Evolutionary conservation across 306 rosid species (phyloP), one percentile per base, ranked within the genome.

Genomic region (Gastrolobium bilobum): DNA sequence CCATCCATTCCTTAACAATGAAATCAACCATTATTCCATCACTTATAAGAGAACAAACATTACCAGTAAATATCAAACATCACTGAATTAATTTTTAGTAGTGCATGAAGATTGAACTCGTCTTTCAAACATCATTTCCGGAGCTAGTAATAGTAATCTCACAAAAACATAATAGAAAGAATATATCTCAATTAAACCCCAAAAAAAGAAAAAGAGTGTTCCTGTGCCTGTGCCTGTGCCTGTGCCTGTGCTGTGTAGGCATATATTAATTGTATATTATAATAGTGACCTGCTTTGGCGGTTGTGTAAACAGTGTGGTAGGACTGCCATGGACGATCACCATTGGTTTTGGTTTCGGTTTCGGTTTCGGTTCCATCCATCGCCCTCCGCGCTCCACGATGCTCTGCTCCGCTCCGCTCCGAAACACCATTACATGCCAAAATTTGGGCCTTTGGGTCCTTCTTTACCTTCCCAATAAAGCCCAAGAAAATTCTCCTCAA

Each of bases 281-380:
- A 29, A 13, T 2, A 38, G 35, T 68, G 35, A 91, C 99, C 97
- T 86, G 99, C 93, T 89, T 95, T 95, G 65, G 97, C 91, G 65
- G 73, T 88, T n/a, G 99, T 95, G 88, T 88, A 95, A 43, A 83
- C 99, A 34, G 93, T 91, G 79, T 88, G 82, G 74, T 91, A 95
- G 3, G 98, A 91, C 46, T 92, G 98, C 99, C 99, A 95, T 69
- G 96, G 97, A 53, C 88, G 90, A 83, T 79, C 76, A 33, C 69
- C 34, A 13, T 82, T 93, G 77, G 70, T 76, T 26, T 71, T 87
- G 75, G 64, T 60, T 3, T 73, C 50, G 3, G 40, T 13, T 30
- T 54, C 6, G 52, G 72, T 52, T 26, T 85, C 85, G 71, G 51
- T 65, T 15, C 68, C 87, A 62, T 81, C 92, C 97, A 87, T 89